Percentiles rank a stretch among this genome's conserved stretches.
phyloP scores from a whole-genome alignment of 495 filamentous ascomycete genomes.

The Thermothielavioides terrestris region DNA sequence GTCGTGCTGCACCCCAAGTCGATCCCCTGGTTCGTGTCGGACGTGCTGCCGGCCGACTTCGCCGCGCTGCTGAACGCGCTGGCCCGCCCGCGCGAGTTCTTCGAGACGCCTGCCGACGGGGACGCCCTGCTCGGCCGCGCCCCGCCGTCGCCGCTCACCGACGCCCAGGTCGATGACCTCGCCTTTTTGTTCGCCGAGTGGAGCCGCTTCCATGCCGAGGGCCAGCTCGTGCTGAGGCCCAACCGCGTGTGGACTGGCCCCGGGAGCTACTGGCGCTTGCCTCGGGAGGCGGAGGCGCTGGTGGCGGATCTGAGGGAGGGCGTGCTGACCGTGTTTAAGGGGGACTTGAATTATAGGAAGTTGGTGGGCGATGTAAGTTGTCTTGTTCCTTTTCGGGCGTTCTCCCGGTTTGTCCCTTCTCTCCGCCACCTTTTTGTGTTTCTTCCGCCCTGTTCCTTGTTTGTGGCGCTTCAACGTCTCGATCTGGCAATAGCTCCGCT shows the following conservation, averaged over 20 bases:
- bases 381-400: background rate
- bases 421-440: too few relatives aligned
- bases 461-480: too few relatives aligned
- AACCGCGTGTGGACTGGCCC: conserved; percentile 86
- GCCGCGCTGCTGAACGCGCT: conserved; percentile 66
- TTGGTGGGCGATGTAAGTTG: conserved; percentile 71
- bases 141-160: conserved; percentile 49
- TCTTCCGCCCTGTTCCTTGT: too few relatives aligned
- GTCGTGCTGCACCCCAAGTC: conserved; percentile 89
- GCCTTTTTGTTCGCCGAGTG: conserved; percentile 72
- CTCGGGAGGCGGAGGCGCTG: conserved; percentile 54
- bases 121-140: conserved; percentile 46
- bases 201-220: conserved; percentile 70
- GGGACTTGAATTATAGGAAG: conserved; percentile 93
- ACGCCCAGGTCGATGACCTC: conserved; percentile 59
- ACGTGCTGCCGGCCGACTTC: conserved; percentile 83
- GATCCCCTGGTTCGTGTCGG: conserved; percentile 96
- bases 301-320: conserved; percentile 70
- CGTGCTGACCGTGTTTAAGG: conserved; percentile 94
- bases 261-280: conserved; percentile 80
- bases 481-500: too few relatives aligned
- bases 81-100: conserved; percentile 66
- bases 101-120: conserved; percentile 61
- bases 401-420: background rate
- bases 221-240: conserved; percentile 67